Conservation (phyloP, 371 early-diverging fungal species). For the Syncephalastrum monosporum region DNA sequence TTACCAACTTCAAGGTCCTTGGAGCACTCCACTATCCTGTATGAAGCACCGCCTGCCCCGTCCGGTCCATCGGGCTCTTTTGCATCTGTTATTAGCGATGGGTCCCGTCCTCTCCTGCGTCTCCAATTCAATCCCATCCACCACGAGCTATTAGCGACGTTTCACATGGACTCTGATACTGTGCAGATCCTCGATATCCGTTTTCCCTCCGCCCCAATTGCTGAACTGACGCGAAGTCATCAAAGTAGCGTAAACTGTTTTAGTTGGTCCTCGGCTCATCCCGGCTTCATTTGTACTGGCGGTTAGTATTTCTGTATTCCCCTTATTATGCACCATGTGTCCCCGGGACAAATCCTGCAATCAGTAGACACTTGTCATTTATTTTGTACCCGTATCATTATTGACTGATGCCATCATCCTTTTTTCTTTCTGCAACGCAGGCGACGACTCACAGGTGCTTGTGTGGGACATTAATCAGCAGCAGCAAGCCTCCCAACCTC, state of each 20-base stretch:
- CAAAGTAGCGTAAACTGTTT: conserved; percentile 72
- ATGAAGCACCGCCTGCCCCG: conserved; percentile 69
- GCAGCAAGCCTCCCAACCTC: too few relatives aligned
- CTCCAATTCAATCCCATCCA: conserved; percentile 81
- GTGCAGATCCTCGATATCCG: conserved; percentile 91
- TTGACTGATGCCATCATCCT: background rate
- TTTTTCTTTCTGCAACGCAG: conserved; percentile 26
- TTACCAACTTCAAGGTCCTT: conserved; percentile 45
- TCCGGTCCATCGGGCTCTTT: conserved; percentile 28
- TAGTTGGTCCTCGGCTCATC: conserved; percentile 80
- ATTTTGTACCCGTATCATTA: too few relatives aligned
- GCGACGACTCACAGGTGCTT: conserved; percentile 75
- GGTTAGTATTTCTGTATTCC: conserved; percentile 44
- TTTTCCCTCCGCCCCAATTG: conserved; percentile 84
- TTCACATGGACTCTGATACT: conserved; percentile 77
- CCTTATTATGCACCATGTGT: too few relatives aligned
- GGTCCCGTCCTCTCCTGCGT: conserved; percentile 15
- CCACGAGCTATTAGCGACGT: conserved; percentile 87
- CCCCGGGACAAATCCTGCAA: too few relatives aligned
- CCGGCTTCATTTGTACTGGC: conserved; percentile 71
- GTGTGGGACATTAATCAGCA: conserved; percentile 75
- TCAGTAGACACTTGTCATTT: too few relatives aligned
- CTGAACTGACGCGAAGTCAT: conserved; percentile 77
- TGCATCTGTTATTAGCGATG: conserved; percentile 11
- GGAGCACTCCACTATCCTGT: conserved; percentile 94